phyloP scores from a whole-genome alignment of 1,284 basidiomycete genomes.

The Pseudozyma thailandica region DNA sequence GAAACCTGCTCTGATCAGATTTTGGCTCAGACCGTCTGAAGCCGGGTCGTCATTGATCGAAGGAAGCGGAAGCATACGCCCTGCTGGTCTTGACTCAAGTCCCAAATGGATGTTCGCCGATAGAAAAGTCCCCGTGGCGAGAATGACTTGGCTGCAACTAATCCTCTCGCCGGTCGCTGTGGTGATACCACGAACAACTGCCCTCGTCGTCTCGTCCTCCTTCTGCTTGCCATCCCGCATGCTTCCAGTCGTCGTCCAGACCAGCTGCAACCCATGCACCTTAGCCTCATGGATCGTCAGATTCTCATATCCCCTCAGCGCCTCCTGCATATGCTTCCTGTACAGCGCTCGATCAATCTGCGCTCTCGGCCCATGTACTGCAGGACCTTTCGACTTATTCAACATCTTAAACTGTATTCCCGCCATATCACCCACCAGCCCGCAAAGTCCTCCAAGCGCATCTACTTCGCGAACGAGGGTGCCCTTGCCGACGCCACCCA shows the following conservation, averaged over 20 bases:
- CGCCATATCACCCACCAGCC: constrained; percentile 79
- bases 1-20: constrained; percentile 80
- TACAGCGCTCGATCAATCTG: constrained; percentile 87
- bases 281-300: constrained; percentile 78
- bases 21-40: constrained; percentile 77
- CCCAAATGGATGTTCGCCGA: constrained; percentile 89
- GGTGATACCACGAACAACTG: constrained; percentile 77
- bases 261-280: constrained; percentile 81
- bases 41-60: constrained; percentile 70
- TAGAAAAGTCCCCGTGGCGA: constrained; percentile 90
- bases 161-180: constrained; percentile 82
- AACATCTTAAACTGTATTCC: constrained; percentile 87
- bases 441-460: constrained; percentile 84
- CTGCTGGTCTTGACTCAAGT: constrained; percentile 80
- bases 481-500: constrained; percentile 81
- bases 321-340: constrained; percentile 80
- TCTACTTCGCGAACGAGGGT: constrained; percentile 88
- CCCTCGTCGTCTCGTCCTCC: constrained; percentile 69
- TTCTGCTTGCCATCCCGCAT: not conserved
- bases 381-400: constrained; percentile 85
- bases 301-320: constrained; percentile 75
- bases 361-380: constrained; percentile 87
- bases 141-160: constrained; percentile 80
- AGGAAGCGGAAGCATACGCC: constrained; percentile 80
- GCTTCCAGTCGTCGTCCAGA: constrained; percentile 66